Base-by-base conservation (phyloP, 2,329 filamentous ascomycete species). In the Harringtonia aguacate region DNA sequence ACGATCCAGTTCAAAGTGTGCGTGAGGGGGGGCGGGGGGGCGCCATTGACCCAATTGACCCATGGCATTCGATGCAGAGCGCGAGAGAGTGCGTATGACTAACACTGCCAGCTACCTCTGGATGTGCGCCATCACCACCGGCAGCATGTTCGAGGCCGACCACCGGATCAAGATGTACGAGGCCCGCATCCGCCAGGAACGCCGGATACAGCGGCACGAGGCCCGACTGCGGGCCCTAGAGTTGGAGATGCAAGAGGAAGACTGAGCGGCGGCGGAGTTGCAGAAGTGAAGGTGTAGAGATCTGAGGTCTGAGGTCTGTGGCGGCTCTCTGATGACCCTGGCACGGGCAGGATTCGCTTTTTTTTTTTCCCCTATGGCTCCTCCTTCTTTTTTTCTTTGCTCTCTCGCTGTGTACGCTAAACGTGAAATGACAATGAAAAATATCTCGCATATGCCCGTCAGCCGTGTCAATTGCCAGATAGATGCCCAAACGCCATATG, bases 61-160 rank as follows among this genome's bases (percentile, higher is more conserved):
- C n/a, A n/a, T n/a, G n/a, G n/a, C n/a, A n/a, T n/a, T 10, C 24
- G 7, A 27, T 27, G 10, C 6, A 27, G 10, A 8, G 31, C 20
- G 21, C 2, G 1, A 8, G n/a, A 9, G 9, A 6, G 10, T 47
- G 20, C 41, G 17, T 7, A 13, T 17, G 27, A n/a, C 24, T 31
- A 20, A 30, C 24, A 42, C 22, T 45, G 45, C n/a, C 55, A 89
- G 85, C 27, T 90, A 86, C 57, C 67, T 89, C 15, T 84, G 88
- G 60, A 86, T 88, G 81, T 85, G 81, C n/a, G 81, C 79, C 48
- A 89, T 89, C 84, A 80, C 84, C n/a, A 56, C 86, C 29, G 85
- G 85, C 36, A 73, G 78, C 55, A 84, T 85, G 72, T 72, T 89
- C 43, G 82, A 87, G 65, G 85, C 84, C 3, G 85, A 90, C 56